Conservation (phyloP, 306 rosid genomes). For the Astragalus glycyphyllos region DNA sequence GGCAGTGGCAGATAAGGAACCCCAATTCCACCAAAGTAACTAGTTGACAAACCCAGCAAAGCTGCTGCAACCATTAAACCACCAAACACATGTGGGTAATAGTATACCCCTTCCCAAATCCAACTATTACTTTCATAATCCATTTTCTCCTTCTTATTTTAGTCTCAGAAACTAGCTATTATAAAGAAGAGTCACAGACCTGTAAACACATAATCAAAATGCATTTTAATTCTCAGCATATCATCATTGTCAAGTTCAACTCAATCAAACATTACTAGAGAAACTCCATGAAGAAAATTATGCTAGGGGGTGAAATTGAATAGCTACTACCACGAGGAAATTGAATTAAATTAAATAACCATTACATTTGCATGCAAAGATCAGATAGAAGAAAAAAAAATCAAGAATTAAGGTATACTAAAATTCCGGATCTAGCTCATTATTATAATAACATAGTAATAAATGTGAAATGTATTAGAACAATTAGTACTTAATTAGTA, state of each 20-base stretch:
- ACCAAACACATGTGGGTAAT: slow-evolving; percentile 83
- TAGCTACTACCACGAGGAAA: slow-evolving; percentile 10
- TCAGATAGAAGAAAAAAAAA: slow-evolving; percentile 1
- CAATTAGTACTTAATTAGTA: too few relatives aligned
- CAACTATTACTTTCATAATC: slow-evolving; percentile 80
- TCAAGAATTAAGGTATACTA: slow-evolving; percentile 18
- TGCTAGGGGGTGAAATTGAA: slow-evolving; percentile 1
- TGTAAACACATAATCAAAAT: slow-evolving; percentile 33
- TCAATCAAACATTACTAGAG: slow-evolving; percentile 5
- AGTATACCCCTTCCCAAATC: slow-evolving; percentile 93
- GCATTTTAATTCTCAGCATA: neutral
- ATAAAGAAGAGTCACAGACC: slow-evolving; percentile 80
- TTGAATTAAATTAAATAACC: slow-evolving; percentile 29
- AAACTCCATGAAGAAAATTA: neutral
- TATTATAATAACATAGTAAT: neutral
- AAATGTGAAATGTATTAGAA: too few relatives aligned
- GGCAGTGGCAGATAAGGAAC: slow-evolving; percentile 64
- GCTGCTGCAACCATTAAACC: slow-evolving; percentile 98
- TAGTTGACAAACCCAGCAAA: slow-evolving; percentile 85
- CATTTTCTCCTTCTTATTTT: slow-evolving; percentile 45
- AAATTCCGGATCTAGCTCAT: slow-evolving; percentile 37
- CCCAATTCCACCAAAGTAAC: slow-evolving; percentile 84
- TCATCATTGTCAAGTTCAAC: slow-evolving; percentile 9
- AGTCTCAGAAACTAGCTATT: slow-evolving; percentile 35
- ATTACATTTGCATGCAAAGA: slow-evolving; percentile 41